Evolutionary conservation across 1,284 basidiomycete genomes (phyloP).

Genomic region (Tetrapyrgos nigripes): DNA sequence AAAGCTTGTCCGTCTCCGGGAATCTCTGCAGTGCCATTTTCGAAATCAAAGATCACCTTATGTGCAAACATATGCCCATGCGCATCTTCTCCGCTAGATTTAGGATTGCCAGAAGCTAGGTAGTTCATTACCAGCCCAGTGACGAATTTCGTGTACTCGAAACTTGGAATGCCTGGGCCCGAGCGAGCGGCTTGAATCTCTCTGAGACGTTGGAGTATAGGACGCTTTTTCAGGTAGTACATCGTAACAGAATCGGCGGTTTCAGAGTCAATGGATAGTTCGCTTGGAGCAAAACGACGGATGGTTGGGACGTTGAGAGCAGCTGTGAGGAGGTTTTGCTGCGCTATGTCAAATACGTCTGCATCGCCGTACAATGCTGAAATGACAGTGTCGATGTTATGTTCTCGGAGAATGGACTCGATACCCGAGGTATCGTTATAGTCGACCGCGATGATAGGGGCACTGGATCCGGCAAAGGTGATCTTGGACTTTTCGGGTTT

Average conservation of each 20-base stretch:
- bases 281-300: slow-evolving; percentile 11
- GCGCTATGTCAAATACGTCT: not conserved
- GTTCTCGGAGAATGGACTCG: not conserved
- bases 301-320: slow-evolving; percentile 5
- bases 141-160: slow-evolving; percentile 13
- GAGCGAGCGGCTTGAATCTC: not conserved
- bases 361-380: slow-evolving; percentile 2
- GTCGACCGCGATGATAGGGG: slow-evolving; percentile 10
- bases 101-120: slow-evolving; percentile 9
- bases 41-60: slow-evolving; percentile 10
- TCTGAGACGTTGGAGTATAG: slow-evolving; percentile 3
- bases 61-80: slow-evolving; percentile 11
- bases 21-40: slow-evolving; percentile 3
- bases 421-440: not conserved
- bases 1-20: slow-evolving; percentile 11
- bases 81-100: slow-evolving; percentile 9
- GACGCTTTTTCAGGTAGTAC: not conserved
- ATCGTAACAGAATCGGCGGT: not conserved
- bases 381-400: slow-evolving; percentile 10
- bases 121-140: slow-evolving; percentile 15
- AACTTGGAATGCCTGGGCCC: not conserved
- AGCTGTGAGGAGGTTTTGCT: slow-evolving; percentile 10
- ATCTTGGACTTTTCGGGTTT: not conserved
- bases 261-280: slow-evolving; percentile 8
- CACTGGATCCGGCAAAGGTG: not conserved